Evolutionary conservation across 768 basidiomycete genomes (phyloP).

Genomic region (Pisolithus marmoratus): DNA sequence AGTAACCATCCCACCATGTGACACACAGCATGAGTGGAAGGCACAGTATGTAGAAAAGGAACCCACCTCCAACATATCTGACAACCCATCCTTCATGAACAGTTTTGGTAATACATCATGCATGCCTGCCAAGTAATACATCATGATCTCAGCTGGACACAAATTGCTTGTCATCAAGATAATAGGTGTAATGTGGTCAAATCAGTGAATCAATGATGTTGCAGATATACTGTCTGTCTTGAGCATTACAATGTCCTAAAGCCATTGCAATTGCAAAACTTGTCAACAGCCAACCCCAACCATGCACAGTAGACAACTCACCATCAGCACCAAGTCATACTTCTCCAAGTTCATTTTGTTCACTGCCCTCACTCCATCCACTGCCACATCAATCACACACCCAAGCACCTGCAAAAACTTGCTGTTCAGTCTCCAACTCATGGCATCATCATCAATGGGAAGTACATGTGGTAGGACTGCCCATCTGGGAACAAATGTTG

Average conservation of each 20-base stretch:
- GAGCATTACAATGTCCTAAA: constrained; percentile 94
- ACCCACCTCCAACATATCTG: constrained; percentile 85
- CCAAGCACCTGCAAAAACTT: constrained; percentile 96
- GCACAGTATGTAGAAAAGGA: neutral
- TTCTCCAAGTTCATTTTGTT: constrained; percentile 95
- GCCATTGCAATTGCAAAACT: neutral
- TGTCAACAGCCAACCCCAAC: neutral
- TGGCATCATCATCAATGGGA: constrained; percentile 93
- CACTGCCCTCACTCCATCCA: constrained; percentile 88
- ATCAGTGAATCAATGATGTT: constrained; percentile 89
- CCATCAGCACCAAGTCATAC: constrained; percentile 96
- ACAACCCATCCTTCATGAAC: constrained; percentile 88
- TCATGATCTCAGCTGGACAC: constrained; percentile 89
- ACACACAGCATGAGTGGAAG: no score
- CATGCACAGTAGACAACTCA: constrained; percentile 30
- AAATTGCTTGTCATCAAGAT: constrained; percentile 98
- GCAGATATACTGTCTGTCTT: constrained; percentile 85
- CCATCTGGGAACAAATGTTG: constrained; percentile 86
- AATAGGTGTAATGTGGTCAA: constrained; percentile 93
- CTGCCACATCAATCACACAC: constrained; percentile 89
- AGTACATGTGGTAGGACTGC: constrained; percentile 86
- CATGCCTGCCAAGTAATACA: constrained; percentile 73
- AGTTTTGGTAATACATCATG: constrained; percentile 96
- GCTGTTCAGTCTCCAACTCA: constrained; percentile 80
- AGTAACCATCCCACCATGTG: no score